Evolutionary conservation across 73 alveolate genomes (phyloP).

Genomic region (Paramecium caudatum): DNA sequence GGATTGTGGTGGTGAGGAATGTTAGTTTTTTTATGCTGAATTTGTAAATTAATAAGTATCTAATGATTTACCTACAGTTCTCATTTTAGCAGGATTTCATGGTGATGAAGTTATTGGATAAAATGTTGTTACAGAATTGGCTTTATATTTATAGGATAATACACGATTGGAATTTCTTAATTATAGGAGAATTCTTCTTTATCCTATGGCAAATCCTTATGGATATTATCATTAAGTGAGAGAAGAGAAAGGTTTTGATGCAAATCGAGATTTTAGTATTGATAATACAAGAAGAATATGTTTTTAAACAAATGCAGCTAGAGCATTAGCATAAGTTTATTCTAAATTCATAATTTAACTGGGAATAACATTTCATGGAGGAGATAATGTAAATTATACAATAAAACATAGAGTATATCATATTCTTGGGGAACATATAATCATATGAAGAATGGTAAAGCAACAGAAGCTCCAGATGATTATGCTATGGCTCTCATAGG

Average conservation of each 20-base stretch:
- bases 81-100: slow-evolving; percentile 71
- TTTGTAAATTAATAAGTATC: not conserved
- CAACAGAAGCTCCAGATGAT: slow-evolving; percentile 87
- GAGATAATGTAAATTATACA: slow-evolving; percentile 76
- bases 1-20: slow-evolving; percentile 55
- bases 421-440: slow-evolving; percentile 85
- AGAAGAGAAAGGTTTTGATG: slow-evolving; percentile 82
- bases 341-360: slow-evolving; percentile 79
- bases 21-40: slow-evolving; percentile 64
- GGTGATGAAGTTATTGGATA: slow-evolving; percentile 87
- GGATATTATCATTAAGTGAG: slow-evolving; percentile 82
- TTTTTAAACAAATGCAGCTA: slow-evolving; percentile 79
- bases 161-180: slow-evolving; percentile 78
- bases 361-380: slow-evolving; percentile 85
- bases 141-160: slow-evolving; percentile 67
- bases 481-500: slow-evolving; percentile 79
- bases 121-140: slow-evolving; percentile 77
- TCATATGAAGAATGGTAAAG: slow-evolving; percentile 63
- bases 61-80: slow-evolving; percentile 19
- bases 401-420: slow-evolving; percentile 49
- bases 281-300: slow-evolving; percentile 63
- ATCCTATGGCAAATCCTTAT: slow-evolving; percentile 86
- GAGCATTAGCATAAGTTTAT: slow-evolving; percentile 82
- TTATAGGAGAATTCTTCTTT: slow-evolving; percentile 77
- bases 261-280: slow-evolving; percentile 82